These are phyloP conservation scores for Anisogramma anomala DNA, from an alignment of 2,329 filamentous ascomycete species.

Conservation along the genomic window DNA sequence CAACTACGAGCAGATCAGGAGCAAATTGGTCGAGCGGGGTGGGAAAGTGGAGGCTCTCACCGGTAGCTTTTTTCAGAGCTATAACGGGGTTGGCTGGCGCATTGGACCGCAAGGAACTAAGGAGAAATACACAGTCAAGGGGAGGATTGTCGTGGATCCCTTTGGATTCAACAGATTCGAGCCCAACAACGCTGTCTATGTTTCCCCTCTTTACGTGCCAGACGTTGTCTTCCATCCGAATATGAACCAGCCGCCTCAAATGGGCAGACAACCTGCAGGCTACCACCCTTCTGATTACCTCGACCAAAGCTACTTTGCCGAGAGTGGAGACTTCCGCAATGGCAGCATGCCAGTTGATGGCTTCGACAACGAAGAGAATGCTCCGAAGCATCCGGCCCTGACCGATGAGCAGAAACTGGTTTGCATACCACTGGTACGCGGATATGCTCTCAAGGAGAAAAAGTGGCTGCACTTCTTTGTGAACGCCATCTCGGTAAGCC, in stretches of 20 bases:
- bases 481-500: conserved; percentile 17
- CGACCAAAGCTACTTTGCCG: no score
- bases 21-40: conserved; percentile 20
- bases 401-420: conserved; percentile 20
- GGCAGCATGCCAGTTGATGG: background rate
- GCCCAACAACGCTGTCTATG: conserved; percentile 16
- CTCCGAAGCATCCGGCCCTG: conserved; percentile 6
- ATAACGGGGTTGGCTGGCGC: conserved; percentile 21
- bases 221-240: background rate
- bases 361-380: background rate
- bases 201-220: conserved; percentile 1
- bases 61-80: conserved; percentile 23
- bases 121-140: conserved; percentile 15
- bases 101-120: conserved; percentile 12
- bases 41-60: conserved; percentile 22
- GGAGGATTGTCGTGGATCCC: conserved; percentile 25
- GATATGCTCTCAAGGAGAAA: conserved; percentile 33
- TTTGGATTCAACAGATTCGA: conserved; percentile 22
- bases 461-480: conserved; percentile 35
- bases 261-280: background rate
- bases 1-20: conserved; percentile 13
- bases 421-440: conserved; percentile 23
- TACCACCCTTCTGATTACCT: background rate
- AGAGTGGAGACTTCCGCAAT: background rate
- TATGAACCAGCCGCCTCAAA: background rate